These are phyloP conservation scores for Yarrowia sp. DNA, from an alignment of 805 yeast genomes.

Conservation along the genomic window DNA sequence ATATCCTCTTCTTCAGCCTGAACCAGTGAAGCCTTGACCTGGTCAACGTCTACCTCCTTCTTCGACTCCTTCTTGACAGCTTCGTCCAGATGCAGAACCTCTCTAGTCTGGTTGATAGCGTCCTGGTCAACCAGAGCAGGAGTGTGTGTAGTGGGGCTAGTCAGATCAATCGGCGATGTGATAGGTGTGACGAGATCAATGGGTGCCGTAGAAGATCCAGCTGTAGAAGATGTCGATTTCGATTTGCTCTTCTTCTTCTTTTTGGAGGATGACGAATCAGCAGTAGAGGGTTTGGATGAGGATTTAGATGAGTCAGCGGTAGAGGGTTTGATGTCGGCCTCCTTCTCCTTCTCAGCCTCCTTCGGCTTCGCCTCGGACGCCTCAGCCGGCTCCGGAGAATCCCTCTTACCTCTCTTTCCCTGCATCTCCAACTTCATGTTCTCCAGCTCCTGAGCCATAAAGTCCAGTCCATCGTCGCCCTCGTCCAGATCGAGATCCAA, in stretches of 20 bases:
- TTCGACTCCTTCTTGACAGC: neutral
- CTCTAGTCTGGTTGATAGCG: neutral
- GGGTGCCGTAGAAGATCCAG: neutral
- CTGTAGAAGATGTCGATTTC: neutral
- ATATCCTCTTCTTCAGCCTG: neutral
- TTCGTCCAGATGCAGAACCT: neutral
- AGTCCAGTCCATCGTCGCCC: slow-evolving; percentile 6
- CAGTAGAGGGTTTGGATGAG: neutral
- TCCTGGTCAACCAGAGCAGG: slow-evolving; percentile 10
- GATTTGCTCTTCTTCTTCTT: neutral
- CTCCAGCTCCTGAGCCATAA: slow-evolving; percentile 25
- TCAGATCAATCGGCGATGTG: neutral
- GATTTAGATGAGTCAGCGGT: neutral
- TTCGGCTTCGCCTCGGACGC: neutral
- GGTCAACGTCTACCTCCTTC: neutral
- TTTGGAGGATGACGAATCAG: neutral
- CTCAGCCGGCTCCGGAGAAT: neutral
- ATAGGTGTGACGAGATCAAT: slow-evolving; percentile 5
- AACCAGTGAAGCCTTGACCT: neutral
- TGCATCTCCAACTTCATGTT: slow-evolving; percentile 24
- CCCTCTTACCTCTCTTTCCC: neutral
- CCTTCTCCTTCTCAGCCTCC: neutral
- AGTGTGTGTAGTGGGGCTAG: neutral
- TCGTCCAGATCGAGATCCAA: neutral
- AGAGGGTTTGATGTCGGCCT: neutral